Evolutionary conservation across 768 basidiomycete species (phyloP), one percentile per base, ranked within the genome.

Genomic region (Crassisporium funariophilum): DNA sequence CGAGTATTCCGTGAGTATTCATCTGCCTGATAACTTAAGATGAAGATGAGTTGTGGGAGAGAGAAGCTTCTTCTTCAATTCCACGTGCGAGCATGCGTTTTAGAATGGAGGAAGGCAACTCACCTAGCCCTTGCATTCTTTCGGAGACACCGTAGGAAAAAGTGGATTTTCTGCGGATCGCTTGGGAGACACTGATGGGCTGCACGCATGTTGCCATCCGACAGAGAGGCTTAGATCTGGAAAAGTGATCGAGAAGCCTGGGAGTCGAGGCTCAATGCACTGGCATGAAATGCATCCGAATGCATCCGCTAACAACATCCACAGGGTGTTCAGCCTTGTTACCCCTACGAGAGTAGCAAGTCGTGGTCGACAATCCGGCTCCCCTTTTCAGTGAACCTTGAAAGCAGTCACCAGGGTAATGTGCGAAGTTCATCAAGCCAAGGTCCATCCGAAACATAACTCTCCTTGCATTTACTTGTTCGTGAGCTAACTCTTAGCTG

Each of bases 161-260:
- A 42, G 53, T 66, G 62, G 65, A 56, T 60, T 66, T 68, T 67
- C 61, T 67, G 69, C 70, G 70, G 70, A 71, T 70, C 69, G 65
- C 44, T 59, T 55, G 52, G 51, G 54, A 61, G 68, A 40, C 31
- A 31, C 45, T 50, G 56, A 54, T 49, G 50, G 41, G 35, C 31
- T 36, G 21, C 50, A 58, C 46, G 59, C 57, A 41, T 63, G 64
- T 67, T 66, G 57, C 59, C 51, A 66, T 53, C 58, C 59, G 44
- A 41, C 16, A 29, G 46, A 53, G 35, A 57, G 56, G 49, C 47
- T 55, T 57, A 52, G 57, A 63, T 60, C 55, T 56, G 46, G 49
- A 50, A 56, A n/a, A n/a, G n/a, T n/a, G 61, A 56, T 54, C 49
- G 39, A 35, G 24, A 47, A 45, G 24, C 19, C 27, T 23, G 21